These are phyloP conservation scores for Nitzschia sp. DNA, from an alignment of 108 stramenopile genomes.

Conservation along the genomic window DNA sequence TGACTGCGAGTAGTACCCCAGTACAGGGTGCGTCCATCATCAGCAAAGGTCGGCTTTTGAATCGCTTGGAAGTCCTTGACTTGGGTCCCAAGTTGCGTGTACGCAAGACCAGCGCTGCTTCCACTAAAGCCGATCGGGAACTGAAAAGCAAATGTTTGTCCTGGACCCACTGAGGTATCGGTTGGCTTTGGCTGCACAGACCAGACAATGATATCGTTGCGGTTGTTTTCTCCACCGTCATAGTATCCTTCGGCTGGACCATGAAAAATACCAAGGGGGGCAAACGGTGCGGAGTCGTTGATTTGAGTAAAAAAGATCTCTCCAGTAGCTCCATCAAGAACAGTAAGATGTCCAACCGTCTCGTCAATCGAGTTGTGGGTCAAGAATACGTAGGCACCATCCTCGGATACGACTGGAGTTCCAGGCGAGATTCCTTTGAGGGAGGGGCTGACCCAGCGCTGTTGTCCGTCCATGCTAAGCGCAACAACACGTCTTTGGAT, in stretches of 20 bases:
- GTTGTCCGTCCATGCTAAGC: conserved; percentile 10
- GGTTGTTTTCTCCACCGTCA: conserved; percentile 29
- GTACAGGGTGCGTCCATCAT: conserved; percentile 22
- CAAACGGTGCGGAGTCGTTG: conserved; percentile 6
- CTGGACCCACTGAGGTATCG: conserved; percentile 8
- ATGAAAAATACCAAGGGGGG: conserved; percentile 25
- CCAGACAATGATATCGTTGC: conserved; percentile 25
- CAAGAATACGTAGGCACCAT: conserved; percentile 42
- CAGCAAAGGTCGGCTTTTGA: conserved; percentile 20
- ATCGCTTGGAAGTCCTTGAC: conserved; percentile 19
- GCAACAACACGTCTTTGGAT: conserved; percentile 23
- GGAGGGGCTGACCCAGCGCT: conserved; percentile 25
- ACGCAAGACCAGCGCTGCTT: background rate
- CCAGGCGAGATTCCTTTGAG: conserved; percentile 32
- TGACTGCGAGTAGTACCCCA: conserved; percentile 19
- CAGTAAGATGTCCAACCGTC: conserved; percentile 38
- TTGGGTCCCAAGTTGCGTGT: background rate
- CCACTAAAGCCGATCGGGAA: conserved; percentile 12
- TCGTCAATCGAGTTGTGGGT: conserved; percentile 31
- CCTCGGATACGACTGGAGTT: conserved; percentile 30
- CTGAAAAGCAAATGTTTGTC: conserved; percentile 32
- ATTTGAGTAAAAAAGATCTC: conserved; percentile 12
- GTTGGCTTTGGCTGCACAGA: background rate
- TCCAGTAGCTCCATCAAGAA: conserved; percentile 19
- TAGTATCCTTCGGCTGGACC: conserved; percentile 35